Conservation (phyloP, 495 filamentous ascomycete species). For the Podospora tetraspora region DNA sequence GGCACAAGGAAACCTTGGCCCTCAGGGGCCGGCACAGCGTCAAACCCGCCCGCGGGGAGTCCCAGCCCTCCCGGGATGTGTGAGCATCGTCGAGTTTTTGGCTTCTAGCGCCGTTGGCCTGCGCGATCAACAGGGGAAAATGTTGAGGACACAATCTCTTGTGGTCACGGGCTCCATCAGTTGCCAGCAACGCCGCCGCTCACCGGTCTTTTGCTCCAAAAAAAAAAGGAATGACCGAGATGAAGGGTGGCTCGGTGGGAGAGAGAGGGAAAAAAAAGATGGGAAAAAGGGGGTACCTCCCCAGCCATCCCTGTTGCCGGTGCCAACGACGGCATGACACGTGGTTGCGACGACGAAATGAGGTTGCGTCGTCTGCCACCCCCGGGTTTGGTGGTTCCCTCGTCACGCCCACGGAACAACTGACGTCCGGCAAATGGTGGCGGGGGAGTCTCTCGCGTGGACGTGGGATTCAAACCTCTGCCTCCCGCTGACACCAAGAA, state of each 20-base stretch:
- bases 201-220: constrained; percentile 6
- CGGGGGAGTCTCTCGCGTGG: too few relatives aligned
- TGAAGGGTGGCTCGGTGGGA: not conserved
- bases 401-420: not conserved
- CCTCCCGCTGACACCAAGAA: not conserved
- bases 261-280: not conserved
- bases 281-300: constrained; percentile 3
- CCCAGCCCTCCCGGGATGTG: not conserved
- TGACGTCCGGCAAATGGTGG: not conserved
- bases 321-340: constrained; percentile 32
- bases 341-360: constrained; percentile 23
- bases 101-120: not conserved
- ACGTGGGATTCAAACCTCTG: too few relatives aligned
- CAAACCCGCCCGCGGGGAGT: not conserved
- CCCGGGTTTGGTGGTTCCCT: not conserved
- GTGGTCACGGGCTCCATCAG: constrained; percentile 3
- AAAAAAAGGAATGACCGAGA: not conserved
- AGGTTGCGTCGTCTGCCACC: not conserved
- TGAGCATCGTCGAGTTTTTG: not conserved
- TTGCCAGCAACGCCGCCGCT: not conserved
- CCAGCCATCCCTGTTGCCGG: constrained; percentile 7
- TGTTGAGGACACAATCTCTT: constrained; percentile 11
- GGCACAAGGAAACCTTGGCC: not conserved
- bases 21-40: not conserved
- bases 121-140: not conserved